Evolutionary conservation across 2,329 filamentous ascomycete genomes (phyloP).

Genomic region (Phialophora chinensis): DNA sequence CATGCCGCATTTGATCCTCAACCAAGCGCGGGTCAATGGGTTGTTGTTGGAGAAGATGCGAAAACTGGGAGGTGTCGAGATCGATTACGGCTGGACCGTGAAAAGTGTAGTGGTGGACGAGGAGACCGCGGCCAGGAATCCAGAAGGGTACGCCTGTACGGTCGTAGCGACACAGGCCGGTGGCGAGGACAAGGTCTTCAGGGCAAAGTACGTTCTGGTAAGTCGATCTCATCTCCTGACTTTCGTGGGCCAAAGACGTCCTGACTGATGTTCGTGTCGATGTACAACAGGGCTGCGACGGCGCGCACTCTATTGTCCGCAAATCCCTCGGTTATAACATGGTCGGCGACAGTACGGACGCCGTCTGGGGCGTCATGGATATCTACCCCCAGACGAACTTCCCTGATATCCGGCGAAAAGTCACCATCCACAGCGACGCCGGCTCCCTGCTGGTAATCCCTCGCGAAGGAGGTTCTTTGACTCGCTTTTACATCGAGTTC

Average conservation of each 20-base stretch:
- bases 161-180: slow-evolving; percentile 48
- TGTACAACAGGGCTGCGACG: slow-evolving; percentile 54
- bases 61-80: slow-evolving; percentile 49
- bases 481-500: slow-evolving; percentile 68
- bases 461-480: slow-evolving; percentile 62
- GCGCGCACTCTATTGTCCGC: slow-evolving; percentile 52
- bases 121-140: slow-evolving; percentile 43
- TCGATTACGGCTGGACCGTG: slow-evolving; percentile 64
- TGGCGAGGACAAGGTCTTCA: slow-evolving; percentile 46
- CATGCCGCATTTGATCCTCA: slow-evolving; percentile 63
- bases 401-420: slow-evolving; percentile 59
- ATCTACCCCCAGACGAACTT: slow-evolving; percentile 57
- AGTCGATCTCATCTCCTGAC: slow-evolving; percentile 37
- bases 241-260: no score
- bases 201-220: slow-evolving; percentile 49
- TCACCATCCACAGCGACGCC: slow-evolving; percentile 53
- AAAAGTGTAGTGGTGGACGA: slow-evolving; percentile 59
- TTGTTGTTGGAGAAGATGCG: slow-evolving; percentile 61
- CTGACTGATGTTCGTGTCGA: neutral
- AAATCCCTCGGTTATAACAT: slow-evolving; percentile 56
- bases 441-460: slow-evolving; percentile 60
- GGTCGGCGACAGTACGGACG: slow-evolving; percentile 64
- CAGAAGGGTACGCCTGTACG: slow-evolving; percentile 52
- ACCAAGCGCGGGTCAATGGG: slow-evolving; percentile 62
- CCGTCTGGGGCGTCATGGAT: slow-evolving; percentile 61